Evolutionary conservation across 306 rosid genomes (phyloP).

Genomic region (Herpetospermum pedunculosum): DNA sequence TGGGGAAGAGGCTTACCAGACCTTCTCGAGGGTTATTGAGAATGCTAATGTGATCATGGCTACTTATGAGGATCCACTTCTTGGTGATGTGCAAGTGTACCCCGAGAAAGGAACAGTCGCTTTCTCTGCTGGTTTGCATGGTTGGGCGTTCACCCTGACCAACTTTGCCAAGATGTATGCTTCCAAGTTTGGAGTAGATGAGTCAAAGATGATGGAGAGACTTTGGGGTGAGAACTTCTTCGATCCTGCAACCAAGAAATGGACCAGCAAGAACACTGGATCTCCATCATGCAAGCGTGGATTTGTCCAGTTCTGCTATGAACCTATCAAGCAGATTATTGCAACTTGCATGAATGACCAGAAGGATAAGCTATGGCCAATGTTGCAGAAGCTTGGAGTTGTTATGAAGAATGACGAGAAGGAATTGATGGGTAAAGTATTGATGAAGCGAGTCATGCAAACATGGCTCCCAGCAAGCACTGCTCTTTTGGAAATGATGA

Average conservation of each 20-base stretch:
- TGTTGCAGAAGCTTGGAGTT: slow-evolving; percentile 61
- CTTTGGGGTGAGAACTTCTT: slow-evolving; percentile 47
- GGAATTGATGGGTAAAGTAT: slow-evolving; percentile 64
- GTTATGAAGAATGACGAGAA: slow-evolving; percentile 72
- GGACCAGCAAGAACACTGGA: slow-evolving; percentile 44
- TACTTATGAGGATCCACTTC: slow-evolving; percentile 81
- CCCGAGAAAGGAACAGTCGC: slow-evolving; percentile 96
- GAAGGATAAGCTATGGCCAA: slow-evolving; percentile 98
- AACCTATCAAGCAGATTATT: slow-evolving; percentile 83
- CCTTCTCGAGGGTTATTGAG: slow-evolving; percentile 76
- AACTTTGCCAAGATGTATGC: slow-evolving; percentile 94
- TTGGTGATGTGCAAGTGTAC: slow-evolving; percentile 76
- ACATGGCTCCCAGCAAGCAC: slow-evolving; percentile 84
- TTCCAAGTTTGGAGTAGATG: slow-evolving; percentile 82
- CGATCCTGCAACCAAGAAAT: slow-evolving; percentile 51
- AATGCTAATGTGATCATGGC: slow-evolving; percentile 97
- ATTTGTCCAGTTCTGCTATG: slow-evolving; percentile 84
- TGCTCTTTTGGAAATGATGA: slow-evolving; percentile 89
- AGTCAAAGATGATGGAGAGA: slow-evolving; percentile 52
- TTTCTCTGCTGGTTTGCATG: slow-evolving; percentile 94
- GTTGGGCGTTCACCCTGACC: slow-evolving; percentile 87
- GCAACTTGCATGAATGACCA: slow-evolving; percentile 78
- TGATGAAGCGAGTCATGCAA: slow-evolving; percentile 97
- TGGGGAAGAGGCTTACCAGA: slow-evolving; percentile 88
- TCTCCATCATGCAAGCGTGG: slow-evolving; percentile 38